Conservation (phyloP, 371 early-diverging fungal species). For the Blakeslea trispora region DNA sequence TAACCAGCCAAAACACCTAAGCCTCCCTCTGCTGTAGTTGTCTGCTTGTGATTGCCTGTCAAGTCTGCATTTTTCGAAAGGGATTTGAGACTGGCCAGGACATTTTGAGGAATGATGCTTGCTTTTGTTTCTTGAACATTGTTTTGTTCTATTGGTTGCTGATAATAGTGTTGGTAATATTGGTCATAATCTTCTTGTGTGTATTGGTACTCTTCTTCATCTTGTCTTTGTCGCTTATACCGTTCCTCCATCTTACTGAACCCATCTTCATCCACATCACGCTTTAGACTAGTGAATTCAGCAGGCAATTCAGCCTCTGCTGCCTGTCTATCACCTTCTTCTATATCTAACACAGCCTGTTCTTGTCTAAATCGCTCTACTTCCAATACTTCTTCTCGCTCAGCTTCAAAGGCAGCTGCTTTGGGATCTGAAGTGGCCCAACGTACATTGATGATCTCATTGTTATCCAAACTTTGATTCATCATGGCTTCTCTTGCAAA, state of each 20-base stretch:
- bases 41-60: not conserved
- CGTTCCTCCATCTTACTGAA: constrained; percentile 37
- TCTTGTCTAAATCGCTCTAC: constrained; percentile 23
- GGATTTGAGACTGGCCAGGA: constrained; percentile 33
- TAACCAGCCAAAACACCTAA: constrained; percentile 42
- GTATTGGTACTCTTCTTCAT: constrained; percentile 29
- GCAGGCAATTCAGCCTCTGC: constrained; percentile 67
- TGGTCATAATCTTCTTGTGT: constrained; percentile 24
- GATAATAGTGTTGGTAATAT: constrained; percentile 16
- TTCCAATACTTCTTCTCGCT: constrained; percentile 18
- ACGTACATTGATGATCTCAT: constrained; percentile 58
- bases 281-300: constrained; percentile 44
- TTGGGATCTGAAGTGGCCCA: constrained; percentile 90
- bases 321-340: constrained; percentile 50
- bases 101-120: constrained; percentile 45
- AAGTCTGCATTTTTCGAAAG: constrained; percentile 22
- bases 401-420: constrained; percentile 54
- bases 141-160: constrained; percentile 11
- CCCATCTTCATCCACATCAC: constrained; percentile 43
- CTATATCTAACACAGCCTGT: constrained; percentile 38
- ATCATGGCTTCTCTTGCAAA: constrained; percentile 92
- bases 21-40: constrained; percentile 6
- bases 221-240: constrained; percentile 43
- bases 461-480: constrained; percentile 75
- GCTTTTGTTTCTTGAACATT: constrained; percentile 13